Conservation (phyloP, 306 rosid genomes). For the Senna tora region DNA sequence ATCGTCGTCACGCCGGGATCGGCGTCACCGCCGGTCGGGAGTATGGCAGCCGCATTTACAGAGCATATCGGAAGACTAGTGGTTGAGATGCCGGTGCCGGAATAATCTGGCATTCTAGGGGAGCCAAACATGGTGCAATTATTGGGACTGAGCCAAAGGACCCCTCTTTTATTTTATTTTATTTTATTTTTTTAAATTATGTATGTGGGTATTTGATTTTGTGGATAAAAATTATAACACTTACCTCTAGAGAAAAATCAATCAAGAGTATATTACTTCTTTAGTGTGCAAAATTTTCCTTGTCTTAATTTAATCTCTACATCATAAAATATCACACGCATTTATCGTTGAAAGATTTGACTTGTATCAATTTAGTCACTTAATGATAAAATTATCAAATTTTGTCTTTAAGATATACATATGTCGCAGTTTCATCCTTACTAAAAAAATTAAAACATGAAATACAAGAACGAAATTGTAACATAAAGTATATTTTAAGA, state of each 20-base stretch:
- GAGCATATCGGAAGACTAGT: conserved; percentile 72
- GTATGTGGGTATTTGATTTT: conserved; percentile 47
- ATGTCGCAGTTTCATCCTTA: no score
- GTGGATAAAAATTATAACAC: conserved; percentile 52
- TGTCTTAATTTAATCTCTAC: no score
- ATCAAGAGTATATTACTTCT: no score
- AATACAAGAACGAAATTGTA: no score
- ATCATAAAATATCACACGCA: no score
- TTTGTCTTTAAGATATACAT: no score
- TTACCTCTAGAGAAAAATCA: neutral
- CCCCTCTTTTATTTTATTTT: neutral
- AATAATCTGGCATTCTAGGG: conserved; percentile 37
- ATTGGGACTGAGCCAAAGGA: conserved; percentile 34
- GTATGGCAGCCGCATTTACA: conserved; percentile 69
- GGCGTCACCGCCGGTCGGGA: conserved; percentile 48
- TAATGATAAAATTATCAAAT: no score
- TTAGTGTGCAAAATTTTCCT: no score
- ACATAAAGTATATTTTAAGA: no score
- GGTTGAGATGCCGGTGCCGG: conserved; percentile 36
- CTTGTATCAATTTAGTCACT: no score
- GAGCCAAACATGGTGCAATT: conserved; percentile 44
- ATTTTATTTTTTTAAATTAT: neutral
- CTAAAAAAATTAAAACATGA: no score
- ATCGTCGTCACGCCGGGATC: conserved; percentile 58
- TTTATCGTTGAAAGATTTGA: no score